Evolutionary conservation across 345 rosid species (phyloP).

Genomic region (Arabidopsis arenosa): DNA sequence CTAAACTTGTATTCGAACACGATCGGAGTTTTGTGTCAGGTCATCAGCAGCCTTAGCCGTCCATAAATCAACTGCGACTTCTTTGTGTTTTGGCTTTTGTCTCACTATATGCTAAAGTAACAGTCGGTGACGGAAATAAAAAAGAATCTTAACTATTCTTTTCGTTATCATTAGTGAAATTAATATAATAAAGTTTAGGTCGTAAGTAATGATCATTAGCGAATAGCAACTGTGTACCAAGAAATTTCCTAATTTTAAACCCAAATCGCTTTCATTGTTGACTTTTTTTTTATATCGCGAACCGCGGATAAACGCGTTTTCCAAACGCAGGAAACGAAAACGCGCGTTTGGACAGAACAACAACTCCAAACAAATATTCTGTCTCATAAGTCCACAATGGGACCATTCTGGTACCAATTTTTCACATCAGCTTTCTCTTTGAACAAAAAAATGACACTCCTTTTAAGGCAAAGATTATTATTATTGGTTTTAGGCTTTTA

Average conservation of each 20-base stretch:
- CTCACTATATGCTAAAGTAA: constrained; percentile 35
- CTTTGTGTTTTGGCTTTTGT: constrained; percentile 27
- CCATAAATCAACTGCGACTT: constrained; percentile 45
- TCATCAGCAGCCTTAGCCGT: constrained; percentile 38
- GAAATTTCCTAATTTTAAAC: not conserved
- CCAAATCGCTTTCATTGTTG: not conserved
- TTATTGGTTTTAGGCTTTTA: constrained; percentile 27
- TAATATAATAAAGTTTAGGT: constrained; percentile 31
- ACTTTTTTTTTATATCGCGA: constrained; percentile 24
- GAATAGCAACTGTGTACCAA: not conserved
- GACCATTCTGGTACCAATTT: constrained; percentile 10
- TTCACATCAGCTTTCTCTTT: constrained; percentile 13
- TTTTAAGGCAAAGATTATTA: constrained; percentile 31
- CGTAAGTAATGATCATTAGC: constrained; percentile 39
- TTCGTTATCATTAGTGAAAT: not conserved
- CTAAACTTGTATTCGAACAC: constrained; percentile 2
- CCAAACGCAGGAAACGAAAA: not conserved
- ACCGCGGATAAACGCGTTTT: constrained; percentile 25
- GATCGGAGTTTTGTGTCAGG: constrained; percentile 37
- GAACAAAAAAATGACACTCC: constrained; percentile 1
- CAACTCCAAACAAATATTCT: not conserved
- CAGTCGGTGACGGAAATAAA: constrained; percentile 30
- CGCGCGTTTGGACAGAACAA: constrained; percentile 24
- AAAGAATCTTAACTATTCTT: constrained; percentile 24
- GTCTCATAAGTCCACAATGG: not conserved